Conservation (phyloP, 2,329 filamentous ascomycete genomes). For the Alternaria conjuncta region DNA sequence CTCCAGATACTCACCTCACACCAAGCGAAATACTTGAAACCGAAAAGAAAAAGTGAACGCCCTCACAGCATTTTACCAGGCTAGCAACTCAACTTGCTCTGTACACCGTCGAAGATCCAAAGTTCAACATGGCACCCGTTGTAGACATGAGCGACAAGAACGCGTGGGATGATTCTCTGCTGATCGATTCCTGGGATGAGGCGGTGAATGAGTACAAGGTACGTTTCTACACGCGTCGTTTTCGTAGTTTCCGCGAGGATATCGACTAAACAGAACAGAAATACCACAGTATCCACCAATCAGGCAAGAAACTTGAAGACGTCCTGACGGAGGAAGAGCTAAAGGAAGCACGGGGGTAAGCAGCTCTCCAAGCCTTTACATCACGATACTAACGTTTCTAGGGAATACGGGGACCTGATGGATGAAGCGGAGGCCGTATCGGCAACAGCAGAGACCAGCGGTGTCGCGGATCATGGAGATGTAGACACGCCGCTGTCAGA, state of each 20-base stretch:
- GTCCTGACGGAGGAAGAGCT: constrained; percentile 42
- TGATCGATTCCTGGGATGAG: constrained; percentile 45
- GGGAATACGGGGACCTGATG: constrained; percentile 42
- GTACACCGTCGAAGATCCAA: background rate
- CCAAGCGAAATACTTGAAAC: background rate
- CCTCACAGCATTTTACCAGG: background rate
- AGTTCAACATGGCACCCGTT: constrained; percentile 27
- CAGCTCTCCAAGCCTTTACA: background rate
- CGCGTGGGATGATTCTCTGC: constrained; percentile 49
- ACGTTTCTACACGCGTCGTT: background rate
- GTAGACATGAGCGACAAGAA: constrained; percentile 40
- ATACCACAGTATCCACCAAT: constrained; percentile 47
- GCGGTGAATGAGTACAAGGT: constrained; percentile 48
- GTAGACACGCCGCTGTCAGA: constrained; percentile 29
- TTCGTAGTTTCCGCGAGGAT: background rate
- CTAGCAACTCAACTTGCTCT: background rate
- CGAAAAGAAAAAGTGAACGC: background rate
- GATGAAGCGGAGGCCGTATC: constrained; percentile 29
- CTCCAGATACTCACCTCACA: background rate
- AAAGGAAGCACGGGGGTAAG: constrained; percentile 38
- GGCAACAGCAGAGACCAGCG: constrained; percentile 22
- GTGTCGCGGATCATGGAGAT: constrained; percentile 30
- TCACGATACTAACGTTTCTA: constrained; percentile 22
- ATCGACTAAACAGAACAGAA: constrained; percentile 33
- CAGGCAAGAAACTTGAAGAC: constrained; percentile 46